Evolutionary conservation across 768 basidiomycete genomes (phyloP).

Genomic region (Panaeolus papilionaceus): DNA sequence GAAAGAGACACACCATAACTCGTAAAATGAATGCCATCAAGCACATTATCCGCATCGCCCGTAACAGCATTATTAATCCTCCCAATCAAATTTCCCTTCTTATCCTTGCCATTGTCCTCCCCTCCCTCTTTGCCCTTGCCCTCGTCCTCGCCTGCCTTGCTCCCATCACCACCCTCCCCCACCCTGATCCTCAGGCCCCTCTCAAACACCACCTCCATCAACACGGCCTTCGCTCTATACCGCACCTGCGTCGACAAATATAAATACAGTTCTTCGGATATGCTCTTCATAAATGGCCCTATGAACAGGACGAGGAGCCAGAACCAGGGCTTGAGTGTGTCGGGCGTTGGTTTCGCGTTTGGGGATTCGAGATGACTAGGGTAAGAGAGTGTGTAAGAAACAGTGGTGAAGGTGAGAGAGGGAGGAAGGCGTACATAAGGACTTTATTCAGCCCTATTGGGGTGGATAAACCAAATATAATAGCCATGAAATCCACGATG

Average conservation of each 20-base stretch:
- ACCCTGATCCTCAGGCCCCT: conserved; percentile 65
- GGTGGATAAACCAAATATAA: not conserved
- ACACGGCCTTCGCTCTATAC: conserved; percentile 45
- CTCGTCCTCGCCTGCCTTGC: not conserved
- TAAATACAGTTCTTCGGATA: conserved; percentile 62
- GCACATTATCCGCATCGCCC: conserved; percentile 23
- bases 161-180: conserved; percentile 26
- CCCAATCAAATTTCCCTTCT: conserved; percentile 30
- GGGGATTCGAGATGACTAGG: conserved; percentile 61
- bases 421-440: not conserved
- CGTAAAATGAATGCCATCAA: conserved; percentile 20
- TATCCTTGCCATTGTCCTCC: not conserved
- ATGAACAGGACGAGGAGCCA: conserved; percentile 63
- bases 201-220: conserved; percentile 48
- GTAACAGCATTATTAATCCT: conserved; percentile 27
- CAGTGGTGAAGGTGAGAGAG: not conserved
- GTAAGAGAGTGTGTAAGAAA: not conserved
- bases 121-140: not conserved
- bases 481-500: not conserved
- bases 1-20: conserved; percentile 15
- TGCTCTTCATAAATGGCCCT: conserved; percentile 49
- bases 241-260: conserved; percentile 52
- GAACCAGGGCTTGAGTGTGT: conserved; percentile 67
- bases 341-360: conserved; percentile 45
- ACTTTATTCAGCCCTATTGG: not conserved